Evolutionary conservation across 169 alveolate species (phyloP).

Genomic region (Plasmodium malariae): DNA sequence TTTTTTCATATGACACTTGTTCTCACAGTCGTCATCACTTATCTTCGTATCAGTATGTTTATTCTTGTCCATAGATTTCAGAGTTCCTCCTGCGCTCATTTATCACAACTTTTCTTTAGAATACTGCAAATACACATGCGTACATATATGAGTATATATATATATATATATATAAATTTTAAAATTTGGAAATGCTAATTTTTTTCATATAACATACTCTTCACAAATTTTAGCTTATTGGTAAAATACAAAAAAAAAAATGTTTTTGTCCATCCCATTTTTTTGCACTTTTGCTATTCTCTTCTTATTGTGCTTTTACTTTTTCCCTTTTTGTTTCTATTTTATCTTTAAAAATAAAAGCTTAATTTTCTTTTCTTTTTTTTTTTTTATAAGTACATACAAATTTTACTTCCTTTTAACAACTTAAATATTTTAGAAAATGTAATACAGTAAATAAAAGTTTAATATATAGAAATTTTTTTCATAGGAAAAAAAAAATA

Average conservation of each 20-base stretch:
- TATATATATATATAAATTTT: too few relatives aligned
- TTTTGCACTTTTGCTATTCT: too few relatives aligned
- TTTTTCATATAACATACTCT: too few relatives aligned
- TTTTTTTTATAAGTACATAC: constrained; percentile 8
- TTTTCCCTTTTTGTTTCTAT: neutral
- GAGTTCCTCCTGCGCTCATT: constrained; percentile 9
- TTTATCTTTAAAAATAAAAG: too few relatives aligned
- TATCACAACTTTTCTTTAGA: neutral
- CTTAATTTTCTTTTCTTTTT: neutral
- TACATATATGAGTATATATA: too few relatives aligned
- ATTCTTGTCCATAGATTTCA: constrained; percentile 14
- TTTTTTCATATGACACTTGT: neutral
- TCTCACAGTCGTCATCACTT: neutral
- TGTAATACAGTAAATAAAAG: constrained; percentile 9
- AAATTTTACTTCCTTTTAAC: constrained; percentile 4
- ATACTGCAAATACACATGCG: neutral
- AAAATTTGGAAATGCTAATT: too few relatives aligned
- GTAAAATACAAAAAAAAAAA: too few relatives aligned
- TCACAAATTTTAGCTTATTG: too few relatives aligned
- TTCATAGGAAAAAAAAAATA: constrained; percentile 6
- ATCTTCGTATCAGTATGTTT: neutral
- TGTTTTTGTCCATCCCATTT: too few relatives aligned
- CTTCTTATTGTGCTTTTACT: neutral
- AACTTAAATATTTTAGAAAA: constrained; percentile 24
- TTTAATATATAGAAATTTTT: constrained; percentile 7